These are phyloP conservation scores for Ascochyta fabae DNA, from an alignment of 2,329 filamentous ascomycete species.

Conservation along the genomic window DNA sequence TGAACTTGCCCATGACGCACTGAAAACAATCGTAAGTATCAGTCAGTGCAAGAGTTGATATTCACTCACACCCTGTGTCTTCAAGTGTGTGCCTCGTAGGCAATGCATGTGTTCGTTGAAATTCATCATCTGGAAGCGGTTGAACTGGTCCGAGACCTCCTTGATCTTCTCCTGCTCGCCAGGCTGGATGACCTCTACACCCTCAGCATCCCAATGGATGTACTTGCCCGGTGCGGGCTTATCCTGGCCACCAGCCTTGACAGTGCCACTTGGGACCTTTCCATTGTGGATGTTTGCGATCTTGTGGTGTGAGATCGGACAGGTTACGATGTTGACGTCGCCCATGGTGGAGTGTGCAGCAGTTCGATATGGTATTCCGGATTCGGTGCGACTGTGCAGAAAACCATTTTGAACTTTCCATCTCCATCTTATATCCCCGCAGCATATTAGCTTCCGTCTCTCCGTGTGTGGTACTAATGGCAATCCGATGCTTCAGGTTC, in stretches of 20 bases:
- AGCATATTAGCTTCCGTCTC: constrained; percentile 11
- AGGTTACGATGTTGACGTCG: constrained; percentile 21
- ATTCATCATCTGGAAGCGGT: constrained; percentile 53
- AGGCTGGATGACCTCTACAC: constrained; percentile 50
- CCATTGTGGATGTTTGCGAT: constrained; percentile 38
- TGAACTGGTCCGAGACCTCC: constrained; percentile 55
- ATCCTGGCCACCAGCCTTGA: constrained; percentile 32
- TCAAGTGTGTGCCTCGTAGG: constrained; percentile 52
- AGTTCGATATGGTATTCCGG: neutral
- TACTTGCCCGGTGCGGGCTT: constrained; percentile 45
- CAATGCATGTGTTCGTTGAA: constrained; percentile 51
- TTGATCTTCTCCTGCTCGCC: constrained; percentile 55
- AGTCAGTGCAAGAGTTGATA: neutral
- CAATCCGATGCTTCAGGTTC: constrained; percentile 8
- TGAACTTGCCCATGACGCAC: constrained; percentile 55
- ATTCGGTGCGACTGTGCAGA: neutral
- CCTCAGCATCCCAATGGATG: constrained; percentile 50
- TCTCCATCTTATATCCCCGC: constrained; percentile 4
- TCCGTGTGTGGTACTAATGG: constrained; percentile 1
- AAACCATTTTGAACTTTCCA: neutral
- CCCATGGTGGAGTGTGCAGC: constrained; percentile 1
- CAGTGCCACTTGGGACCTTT: constrained; percentile 32
- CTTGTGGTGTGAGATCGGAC: constrained; percentile 30
- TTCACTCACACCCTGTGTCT: constrained; percentile 53
- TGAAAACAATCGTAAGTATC: neutral